Evolutionary conservation across 192 early-diverging fungal species (phyloP).

Genomic region (Coemansia sp.): DNA sequence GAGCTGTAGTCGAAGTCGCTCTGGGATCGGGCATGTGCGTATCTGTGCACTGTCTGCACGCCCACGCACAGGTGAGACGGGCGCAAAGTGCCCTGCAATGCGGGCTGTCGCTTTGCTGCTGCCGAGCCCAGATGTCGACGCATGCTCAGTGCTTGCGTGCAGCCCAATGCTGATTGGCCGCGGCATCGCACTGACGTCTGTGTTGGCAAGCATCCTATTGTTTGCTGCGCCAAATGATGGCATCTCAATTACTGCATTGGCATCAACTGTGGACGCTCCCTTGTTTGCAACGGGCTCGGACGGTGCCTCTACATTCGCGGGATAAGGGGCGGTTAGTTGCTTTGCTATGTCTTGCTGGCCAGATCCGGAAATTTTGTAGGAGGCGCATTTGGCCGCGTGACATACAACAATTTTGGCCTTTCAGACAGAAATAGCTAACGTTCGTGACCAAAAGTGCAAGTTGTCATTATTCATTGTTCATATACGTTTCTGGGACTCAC

Average conservation of each 20-base stretch:
- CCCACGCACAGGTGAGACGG: not conserved
- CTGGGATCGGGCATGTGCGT: constrained; percentile 49
- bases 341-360: not conserved
- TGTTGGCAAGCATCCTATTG: not conserved
- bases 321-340: not conserved
- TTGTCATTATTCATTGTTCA: not conserved
- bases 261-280: not conserved
- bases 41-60: constrained; percentile 21
- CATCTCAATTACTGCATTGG: constrained; percentile 4
- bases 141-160: not conserved
- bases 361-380: not conserved
- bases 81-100: constrained; percentile 4
- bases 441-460: not conserved
- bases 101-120: not conserved
- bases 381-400: not conserved
- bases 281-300: constrained; percentile 3
- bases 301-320: not conserved
- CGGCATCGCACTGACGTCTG: not conserved
- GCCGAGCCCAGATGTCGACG: not conserved
- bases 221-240: not conserved
- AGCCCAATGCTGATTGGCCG: constrained; percentile 7
- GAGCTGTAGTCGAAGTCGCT: constrained; percentile 29
- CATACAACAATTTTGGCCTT: not conserved
- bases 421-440: not conserved
- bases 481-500: not conserved